Evolutionary conservation across 2,329 filamentous ascomycete species (phyloP), one percentile per base, ranked within the genome.

Genomic region (Alternaria postmessia): DNA sequence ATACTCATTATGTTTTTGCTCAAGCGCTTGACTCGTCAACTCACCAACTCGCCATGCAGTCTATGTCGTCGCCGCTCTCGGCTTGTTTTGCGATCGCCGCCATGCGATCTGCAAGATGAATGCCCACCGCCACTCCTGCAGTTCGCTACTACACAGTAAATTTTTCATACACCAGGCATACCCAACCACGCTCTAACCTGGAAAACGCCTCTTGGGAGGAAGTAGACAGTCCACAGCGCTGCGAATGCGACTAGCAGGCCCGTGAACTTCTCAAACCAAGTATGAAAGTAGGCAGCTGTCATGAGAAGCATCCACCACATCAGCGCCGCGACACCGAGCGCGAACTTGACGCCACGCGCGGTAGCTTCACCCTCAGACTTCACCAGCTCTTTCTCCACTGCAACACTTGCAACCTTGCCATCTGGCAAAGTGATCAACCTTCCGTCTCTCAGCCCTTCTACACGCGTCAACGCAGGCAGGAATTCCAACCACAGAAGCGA

Each of bases 251-350:
- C 81, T n/a, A 82, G 22, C 52, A 84, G 68, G 0, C 82, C 83
- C 16, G 82, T 84, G 52, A 83, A 81, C 90, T 98, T 99, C 82
- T 99, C 95, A 71, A 96, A 89, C 94, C 94, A 98, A 0, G 95
- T 99, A 79, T 99, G 95, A 74, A 99, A 99, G 84, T 94, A 99
- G 39, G 96, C 94, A 3, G 94, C 94, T 41, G 95, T 99, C 95
- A 99, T 99, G 62, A 98, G 84, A 76, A 99, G 80, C 95, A 99
- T 99, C 92, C 95, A 98, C 82, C 89, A 87, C 74, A 90, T 92
- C 74, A 97, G 72, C 0, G 80, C 88, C 18, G 91, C 85, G 26
- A 97, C 87, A 0, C 74, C 75, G 75, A 86, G 63, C 68, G 81
- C 67, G 72, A 81, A 80, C 64, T 89, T 86, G 66, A 90, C 81